phyloP scores from a whole-genome alignment of 139 green algal species.

The Picochlorum sp. region DNA sequence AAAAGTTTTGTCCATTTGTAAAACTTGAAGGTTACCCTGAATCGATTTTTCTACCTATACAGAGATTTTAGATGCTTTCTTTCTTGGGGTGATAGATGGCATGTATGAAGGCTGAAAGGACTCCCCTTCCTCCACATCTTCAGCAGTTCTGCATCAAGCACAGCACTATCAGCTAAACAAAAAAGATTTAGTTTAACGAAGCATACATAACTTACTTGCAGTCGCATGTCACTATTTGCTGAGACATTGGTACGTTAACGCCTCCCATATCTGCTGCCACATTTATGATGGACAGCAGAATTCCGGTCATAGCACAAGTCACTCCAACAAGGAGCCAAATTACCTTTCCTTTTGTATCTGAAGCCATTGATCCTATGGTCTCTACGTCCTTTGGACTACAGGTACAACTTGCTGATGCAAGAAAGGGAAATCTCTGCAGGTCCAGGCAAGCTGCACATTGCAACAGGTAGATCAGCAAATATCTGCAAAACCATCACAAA shows the following conservation, averaged over 20 bases:
- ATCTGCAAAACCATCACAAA: too few relatives aligned
- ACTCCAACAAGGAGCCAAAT: neutral
- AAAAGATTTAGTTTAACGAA: neutral
- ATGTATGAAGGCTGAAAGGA: neutral
- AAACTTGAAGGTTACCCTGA: neutral
- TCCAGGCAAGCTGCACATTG: neutral
- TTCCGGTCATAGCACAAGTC: neutral
- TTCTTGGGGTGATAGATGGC: neutral
- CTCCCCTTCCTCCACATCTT: too few relatives aligned
- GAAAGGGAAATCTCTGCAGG: neutral
- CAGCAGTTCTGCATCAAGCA: too few relatives aligned
- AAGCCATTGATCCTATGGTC: neutral
- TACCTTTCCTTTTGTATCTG: neutral
- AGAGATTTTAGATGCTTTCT: neutral
- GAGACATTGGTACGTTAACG: neutral
- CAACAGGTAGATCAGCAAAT: too few relatives aligned
- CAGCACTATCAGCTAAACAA: neutral
- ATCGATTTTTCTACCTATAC: neutral
- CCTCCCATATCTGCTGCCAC: neutral
- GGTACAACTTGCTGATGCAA: neutral
- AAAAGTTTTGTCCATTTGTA: slow-evolving; percentile 1
- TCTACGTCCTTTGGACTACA: neutral
- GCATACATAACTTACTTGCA: neutral
- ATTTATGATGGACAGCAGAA: neutral
- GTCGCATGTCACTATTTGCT: neutral